Base-by-base conservation (phyloP, 1,284 basidiomycete genomes). In the Ustilago crameri region DNA sequence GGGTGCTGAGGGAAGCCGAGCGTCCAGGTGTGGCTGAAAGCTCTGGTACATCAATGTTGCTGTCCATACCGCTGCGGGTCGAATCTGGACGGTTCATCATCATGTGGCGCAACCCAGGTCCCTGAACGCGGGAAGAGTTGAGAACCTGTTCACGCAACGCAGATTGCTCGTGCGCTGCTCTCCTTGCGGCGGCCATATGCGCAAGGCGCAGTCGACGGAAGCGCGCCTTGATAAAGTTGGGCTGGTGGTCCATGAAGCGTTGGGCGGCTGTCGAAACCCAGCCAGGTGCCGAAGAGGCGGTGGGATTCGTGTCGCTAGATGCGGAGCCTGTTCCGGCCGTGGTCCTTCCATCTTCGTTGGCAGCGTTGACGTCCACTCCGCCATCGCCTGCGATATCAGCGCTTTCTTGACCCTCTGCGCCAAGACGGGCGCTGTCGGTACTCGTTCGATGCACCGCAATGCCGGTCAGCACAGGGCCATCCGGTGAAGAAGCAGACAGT, bases 81-180 rank as follows among this genome's bases (percentile, higher is more conserved):
- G 65, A 73, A 47, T 40, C 51, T 0, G 70, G 53, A 23, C 61
- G 62, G 17, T 76, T 70, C 14, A 75, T 69, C 77, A 79, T 78
- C 75, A 79, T 78, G 42, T 68, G 54, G 30, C 77, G 51, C 40
- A 78, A 51, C 20, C 76, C 76, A 7, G 75, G 74, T 5, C 68
- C 75, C 34, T 35, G 38, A 12, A 54, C 27, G 5, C 68, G 60
- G 48, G 61, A 60, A 37, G 67, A 64, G 34, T 71, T 74, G 18
- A 80, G 66, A 26, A 80, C 76, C 41, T 79, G 78, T 37, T 79
- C 73, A 5, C 78, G 68, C 37, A 80, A 52, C 5, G 55, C 72
- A 3, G 63, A 68, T 57, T 81, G 79, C 56, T 79, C 70, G 18
- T 70, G 67, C 15, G 79, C 79, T 12, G 74, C 76, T 20, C 70